Evolutionary conservation across 2,329 filamentous ascomycete species (phyloP), one percentile per base, ranked within the genome.

Genomic region (Alternaria incomplexa): DNA sequence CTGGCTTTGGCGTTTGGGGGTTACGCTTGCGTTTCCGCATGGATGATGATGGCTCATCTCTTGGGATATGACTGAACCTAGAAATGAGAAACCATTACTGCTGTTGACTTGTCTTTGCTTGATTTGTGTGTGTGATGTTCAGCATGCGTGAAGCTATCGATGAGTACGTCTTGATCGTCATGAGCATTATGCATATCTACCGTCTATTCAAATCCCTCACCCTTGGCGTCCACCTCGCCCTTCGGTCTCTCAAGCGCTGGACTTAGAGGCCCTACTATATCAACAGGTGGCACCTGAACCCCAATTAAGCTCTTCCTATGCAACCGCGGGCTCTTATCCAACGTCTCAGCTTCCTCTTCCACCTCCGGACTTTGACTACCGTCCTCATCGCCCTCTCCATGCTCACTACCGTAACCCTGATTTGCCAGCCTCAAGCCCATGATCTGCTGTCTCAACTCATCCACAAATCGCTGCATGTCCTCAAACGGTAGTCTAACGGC

Each of bases 371-470:
- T 66, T 46, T 69, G 69, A 25, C 40, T 64, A 0, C 61, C 62
- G 9, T 68, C 63, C 1, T 64, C 66, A 3, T 68, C 47, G 3
- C 28, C 67, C 0, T 67, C 72, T 1, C 65, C 70, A 45, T 45
- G 45, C 74, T 76, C 70, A 81, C 81, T 56, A 81, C 78, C 61
- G 81, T 80, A 82, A 78, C 60, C 79, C 72, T 68, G 77, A 79
- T 71, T 82, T 66, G 74, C 60, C 60, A 80, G 67, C 12, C 81
- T 68, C 22, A 81, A 75, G 0, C 68, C 77, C 10, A 80, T 85
- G 26, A 89, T 88, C 0, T 89, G 89, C 20, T 90, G 86, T 69
- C 89, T 88, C 46, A 94, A 81, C 2, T 89, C 88, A 48, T 88
- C 84, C 66, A 95, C 88, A 70, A 93, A 93, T 22, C 66, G 73